These are phyloP conservation scores for Cantharellus anzutake DNA, from an alignment of 768 basidiomycete species.

Conservation along the genomic window DNA sequence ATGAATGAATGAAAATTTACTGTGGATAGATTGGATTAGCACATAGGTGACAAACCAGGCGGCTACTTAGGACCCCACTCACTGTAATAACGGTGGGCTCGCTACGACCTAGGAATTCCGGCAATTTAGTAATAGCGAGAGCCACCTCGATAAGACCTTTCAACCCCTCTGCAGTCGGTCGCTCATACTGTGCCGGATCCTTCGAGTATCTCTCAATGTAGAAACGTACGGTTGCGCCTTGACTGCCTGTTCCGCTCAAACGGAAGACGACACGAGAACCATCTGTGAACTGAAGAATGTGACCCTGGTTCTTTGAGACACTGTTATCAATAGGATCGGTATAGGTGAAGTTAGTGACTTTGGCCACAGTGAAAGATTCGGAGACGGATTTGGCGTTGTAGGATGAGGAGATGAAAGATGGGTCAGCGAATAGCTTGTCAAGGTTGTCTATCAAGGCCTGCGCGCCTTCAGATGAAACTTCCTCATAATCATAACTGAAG, in stretches of 20 bases:
- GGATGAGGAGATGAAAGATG: slow-evolving; percentile 39
- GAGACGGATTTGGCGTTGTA: slow-evolving; percentile 41
- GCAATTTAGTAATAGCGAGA: slow-evolving; percentile 63
- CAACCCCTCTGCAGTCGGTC: slow-evolving; percentile 64
- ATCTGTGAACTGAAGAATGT: slow-evolving; percentile 79
- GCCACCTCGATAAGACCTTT: slow-evolving; percentile 95
- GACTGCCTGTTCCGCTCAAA: slow-evolving; percentile 86
- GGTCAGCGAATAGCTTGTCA: slow-evolving; percentile 45
- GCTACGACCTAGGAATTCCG: slow-evolving; percentile 68
- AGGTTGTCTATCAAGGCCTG: slow-evolving; percentile 66
- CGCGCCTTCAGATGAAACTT: slow-evolving; percentile 82
- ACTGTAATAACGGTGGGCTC: slow-evolving; percentile 88
- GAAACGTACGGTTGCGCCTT: slow-evolving; percentile 89
- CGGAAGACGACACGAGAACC: slow-evolving; percentile 92
- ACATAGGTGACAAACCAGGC: no score
- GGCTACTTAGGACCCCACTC: not conserved
- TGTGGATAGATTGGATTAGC: no score
- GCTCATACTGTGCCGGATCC: slow-evolving; percentile 26
- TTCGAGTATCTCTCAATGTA: slow-evolving; percentile 83
- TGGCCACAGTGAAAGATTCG: slow-evolving; percentile 54
- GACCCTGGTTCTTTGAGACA: slow-evolving; percentile 87
- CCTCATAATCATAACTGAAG: slow-evolving; percentile 87
- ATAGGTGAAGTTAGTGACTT: slow-evolving; percentile 81
- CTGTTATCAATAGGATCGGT: slow-evolving; percentile 96
- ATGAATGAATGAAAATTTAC: no score